These are phyloP conservation scores for Endocarpon pusillum DNA, from an alignment of 495 filamentous ascomycete genomes.

Conservation along the genomic window DNA sequence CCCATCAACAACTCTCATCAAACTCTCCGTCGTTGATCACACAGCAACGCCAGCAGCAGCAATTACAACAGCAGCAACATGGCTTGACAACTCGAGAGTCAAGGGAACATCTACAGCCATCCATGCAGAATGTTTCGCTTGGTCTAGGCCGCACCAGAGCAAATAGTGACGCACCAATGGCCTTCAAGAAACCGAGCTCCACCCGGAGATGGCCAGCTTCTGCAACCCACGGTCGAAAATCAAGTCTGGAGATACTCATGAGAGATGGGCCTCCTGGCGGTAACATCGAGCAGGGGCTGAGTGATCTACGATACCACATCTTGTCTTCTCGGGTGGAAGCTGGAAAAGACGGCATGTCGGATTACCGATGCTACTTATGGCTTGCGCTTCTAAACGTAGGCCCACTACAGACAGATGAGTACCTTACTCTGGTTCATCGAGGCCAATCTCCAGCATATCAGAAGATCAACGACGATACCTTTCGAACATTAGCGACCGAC, in stretches of 20 bases:
- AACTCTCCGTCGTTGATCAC: slow-evolving; percentile 24
- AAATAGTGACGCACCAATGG: slow-evolving; percentile 14
- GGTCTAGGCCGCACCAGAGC: slow-evolving; percentile 14
- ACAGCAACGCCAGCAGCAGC: slow-evolving; percentile 26
- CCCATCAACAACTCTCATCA: slow-evolving; percentile 31
- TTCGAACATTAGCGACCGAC: slow-evolving; percentile 87
- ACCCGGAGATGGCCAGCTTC: slow-evolving; percentile 39
- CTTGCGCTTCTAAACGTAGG: slow-evolving; percentile 75
- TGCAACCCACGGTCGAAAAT: slow-evolving; percentile 39
- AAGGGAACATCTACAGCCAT: slow-evolving; percentile 4
- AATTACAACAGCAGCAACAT: slow-evolving; percentile 15
- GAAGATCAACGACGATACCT: slow-evolving; percentile 97
- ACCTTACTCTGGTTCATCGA: slow-evolving; percentile 79
- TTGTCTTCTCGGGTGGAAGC: slow-evolving; percentile 63
- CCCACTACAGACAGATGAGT: slow-evolving; percentile 66
- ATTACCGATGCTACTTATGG: slow-evolving; percentile 89
- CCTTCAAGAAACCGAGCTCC: slow-evolving; percentile 27
- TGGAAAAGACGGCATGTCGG: slow-evolving; percentile 88
- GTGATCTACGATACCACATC: slow-evolving; percentile 60
- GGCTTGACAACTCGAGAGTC: slow-evolving; percentile 12
- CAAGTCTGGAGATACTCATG: slow-evolving; percentile 42
- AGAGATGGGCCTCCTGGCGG: slow-evolving; percentile 58
- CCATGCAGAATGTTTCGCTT: slow-evolving; percentile 13
- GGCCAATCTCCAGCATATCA: slow-evolving; percentile 85
- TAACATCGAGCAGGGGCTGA: slow-evolving; percentile 41